phyloP scores from a whole-genome alignment of 208 protist species.

The Phytomonas francai region DNA sequence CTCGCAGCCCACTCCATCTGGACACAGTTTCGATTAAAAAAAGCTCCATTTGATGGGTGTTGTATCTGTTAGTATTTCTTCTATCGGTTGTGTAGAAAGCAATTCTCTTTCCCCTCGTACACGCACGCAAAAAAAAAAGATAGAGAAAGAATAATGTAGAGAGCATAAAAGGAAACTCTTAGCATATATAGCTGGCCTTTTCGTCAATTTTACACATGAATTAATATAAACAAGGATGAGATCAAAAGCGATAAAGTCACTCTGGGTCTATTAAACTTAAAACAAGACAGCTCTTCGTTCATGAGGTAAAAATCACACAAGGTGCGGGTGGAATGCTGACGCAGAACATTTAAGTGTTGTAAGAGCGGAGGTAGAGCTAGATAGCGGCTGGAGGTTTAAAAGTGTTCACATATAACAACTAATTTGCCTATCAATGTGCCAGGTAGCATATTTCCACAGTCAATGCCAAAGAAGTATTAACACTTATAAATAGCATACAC shows the following conservation, averaged over 20 bases:
- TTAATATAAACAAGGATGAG: background rate
- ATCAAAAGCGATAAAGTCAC: background rate
- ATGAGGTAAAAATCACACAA: background rate
- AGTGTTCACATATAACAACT: background rate
- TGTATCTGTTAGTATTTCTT: background rate
- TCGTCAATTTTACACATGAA: background rate
- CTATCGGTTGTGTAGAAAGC: background rate
- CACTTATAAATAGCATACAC: background rate
- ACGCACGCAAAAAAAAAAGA: background rate
- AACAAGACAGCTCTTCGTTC: background rate
- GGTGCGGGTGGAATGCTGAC: background rate
- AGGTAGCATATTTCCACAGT: background rate
- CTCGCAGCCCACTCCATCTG: background rate
- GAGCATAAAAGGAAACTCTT: background rate
- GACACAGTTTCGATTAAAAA: background rate
- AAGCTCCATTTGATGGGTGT: background rate
- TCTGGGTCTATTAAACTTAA: background rate
- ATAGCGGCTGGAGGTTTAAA: background rate
- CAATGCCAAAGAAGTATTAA: background rate
- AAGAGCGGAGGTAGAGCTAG: background rate
- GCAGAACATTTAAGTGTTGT: background rate
- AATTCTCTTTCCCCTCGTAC: background rate
- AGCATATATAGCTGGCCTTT: background rate
- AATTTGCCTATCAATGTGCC: background rate
- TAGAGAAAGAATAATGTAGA: background rate